These are phyloP conservation scores for Mortierella alpina DNA, from an alignment of 192 early-diverging fungal species.

Conservation along the genomic window DNA sequence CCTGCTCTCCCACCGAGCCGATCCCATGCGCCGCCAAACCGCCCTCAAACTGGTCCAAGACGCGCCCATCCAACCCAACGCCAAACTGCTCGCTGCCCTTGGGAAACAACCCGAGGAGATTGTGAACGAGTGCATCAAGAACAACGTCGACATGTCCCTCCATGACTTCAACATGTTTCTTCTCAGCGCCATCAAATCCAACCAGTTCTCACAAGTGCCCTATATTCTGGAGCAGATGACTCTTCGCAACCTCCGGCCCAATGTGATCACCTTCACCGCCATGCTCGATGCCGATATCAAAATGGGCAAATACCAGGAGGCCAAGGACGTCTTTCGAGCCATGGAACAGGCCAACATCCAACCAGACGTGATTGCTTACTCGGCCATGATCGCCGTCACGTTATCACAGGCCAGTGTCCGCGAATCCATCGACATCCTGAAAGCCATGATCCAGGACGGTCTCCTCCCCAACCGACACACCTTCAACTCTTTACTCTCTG, in stretches of 20 bases:
- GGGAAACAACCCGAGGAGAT: constrained; percentile 8
- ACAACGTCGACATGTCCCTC: background rate
- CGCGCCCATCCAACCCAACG: constrained; percentile 10
- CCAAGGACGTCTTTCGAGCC: constrained; percentile 36
- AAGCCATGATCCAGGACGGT: constrained; percentile 36
- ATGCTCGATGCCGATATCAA: constrained; percentile 49
- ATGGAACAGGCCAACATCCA: constrained; percentile 45
- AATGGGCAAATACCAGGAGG: constrained; percentile 40
- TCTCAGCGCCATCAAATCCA: constrained; percentile 11
- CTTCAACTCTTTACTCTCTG: constrained; percentile 43
- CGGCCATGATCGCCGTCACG: constrained; percentile 37
- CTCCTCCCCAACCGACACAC: constrained; percentile 40
- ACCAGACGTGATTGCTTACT: constrained; percentile 48
- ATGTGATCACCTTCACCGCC: constrained; percentile 28
- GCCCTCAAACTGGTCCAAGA: too few species aligned
- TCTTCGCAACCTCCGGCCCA: constrained; percentile 10
- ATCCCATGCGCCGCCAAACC: too few species aligned
- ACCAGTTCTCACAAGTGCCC: constrained; percentile 17
- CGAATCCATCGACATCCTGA: constrained; percentile 40
- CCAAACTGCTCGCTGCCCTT: constrained; percentile 16
- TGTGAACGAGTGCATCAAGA: constrained; percentile 7
- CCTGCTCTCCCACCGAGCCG: background rate
- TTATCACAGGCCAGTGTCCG: constrained; percentile 13
- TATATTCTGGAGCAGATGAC: constrained; percentile 18
- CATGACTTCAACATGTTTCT: constrained; percentile 31